phyloP scores from a whole-genome alignment of 495 filamentous ascomycete genomes.

The Extremus antarcticus region DNA sequence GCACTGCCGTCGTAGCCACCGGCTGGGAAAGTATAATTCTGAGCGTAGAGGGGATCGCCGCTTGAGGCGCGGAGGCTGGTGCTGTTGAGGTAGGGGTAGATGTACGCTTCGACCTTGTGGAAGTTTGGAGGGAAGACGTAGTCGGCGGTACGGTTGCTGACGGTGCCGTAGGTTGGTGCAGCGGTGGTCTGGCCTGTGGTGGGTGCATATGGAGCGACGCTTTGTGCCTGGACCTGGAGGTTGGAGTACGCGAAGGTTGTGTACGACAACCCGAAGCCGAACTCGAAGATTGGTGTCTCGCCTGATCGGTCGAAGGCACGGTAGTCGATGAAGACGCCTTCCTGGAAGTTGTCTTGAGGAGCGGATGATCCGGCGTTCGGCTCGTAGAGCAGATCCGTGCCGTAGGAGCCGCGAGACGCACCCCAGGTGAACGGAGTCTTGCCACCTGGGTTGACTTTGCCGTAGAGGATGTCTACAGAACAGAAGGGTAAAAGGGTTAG shows the following conservation, averaged over 20 bases:
- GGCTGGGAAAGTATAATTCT: conserved; percentile 54
- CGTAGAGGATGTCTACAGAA: conserved; percentile 94
- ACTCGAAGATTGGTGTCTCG: conserved; percentile 74
- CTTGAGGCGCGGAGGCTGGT: conserved; percentile 55
- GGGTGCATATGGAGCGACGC: conserved; percentile 49
- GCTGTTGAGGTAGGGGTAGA: conserved; percentile 86
- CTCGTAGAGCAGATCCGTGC: conserved; percentile 60
- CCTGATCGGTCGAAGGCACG: conserved; percentile 70
- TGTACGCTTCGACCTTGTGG: conserved; percentile 46
- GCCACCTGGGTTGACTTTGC: conserved; percentile 71
- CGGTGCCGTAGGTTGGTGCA: conserved; percentile 61
- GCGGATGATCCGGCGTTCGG: conserved; percentile 58
- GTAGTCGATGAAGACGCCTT: conserved; percentile 92
- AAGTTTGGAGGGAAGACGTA: conserved; percentile 65
- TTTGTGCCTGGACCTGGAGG: conserved; percentile 48
- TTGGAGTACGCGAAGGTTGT: conserved; percentile 76
- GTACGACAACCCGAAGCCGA: conserved; percentile 84
- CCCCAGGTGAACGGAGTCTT: conserved; percentile 88
- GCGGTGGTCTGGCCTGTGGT: conserved; percentile 54
- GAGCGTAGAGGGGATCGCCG: conserved; percentile 55
- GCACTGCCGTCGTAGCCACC: conserved; percentile 53
- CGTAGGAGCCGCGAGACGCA: conserved; percentile 59
- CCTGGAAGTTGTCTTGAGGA: conserved; percentile 72
- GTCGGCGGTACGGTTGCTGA: conserved; percentile 49
- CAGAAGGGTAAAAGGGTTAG: too few species aligned